Conservation (phyloP, 2,329 filamentous ascomycete species). For the Ophiostoma himal-ulmi region DNA sequence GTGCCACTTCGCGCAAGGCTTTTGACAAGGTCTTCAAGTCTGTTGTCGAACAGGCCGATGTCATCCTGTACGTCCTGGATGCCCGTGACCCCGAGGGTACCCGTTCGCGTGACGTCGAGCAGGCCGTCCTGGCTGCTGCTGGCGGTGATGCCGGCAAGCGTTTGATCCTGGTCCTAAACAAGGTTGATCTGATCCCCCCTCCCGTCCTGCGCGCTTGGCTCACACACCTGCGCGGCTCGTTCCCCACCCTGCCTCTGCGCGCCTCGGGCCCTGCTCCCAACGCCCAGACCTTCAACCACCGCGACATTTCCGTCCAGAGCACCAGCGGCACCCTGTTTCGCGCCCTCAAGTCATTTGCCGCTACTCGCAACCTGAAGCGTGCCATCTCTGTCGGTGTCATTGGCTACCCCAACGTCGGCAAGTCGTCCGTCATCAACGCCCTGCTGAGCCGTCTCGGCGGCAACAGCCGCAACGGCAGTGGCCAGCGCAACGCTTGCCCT, state of each 20-base stretch:
- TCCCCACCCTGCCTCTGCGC: conserved; percentile 84
- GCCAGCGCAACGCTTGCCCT: conserved; percentile 63
- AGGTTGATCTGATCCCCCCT: conserved; percentile 85
- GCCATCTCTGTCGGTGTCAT: conserved; percentile 89
- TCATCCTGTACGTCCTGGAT: conserved; percentile 88
- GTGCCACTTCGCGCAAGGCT: conserved; percentile 67
- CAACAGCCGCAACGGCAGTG: conserved; percentile 51
- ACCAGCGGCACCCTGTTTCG: conserved; percentile 82
- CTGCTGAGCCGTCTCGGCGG: conserved; percentile 71
- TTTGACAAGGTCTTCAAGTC: conserved; percentile 97
- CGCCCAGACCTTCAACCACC: conserved; percentile 87
- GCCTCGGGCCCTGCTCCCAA: conserved; percentile 77
- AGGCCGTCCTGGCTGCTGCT: conserved; percentile 83
- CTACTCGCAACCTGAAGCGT: conserved; percentile 76
- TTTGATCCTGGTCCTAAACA: conserved; percentile 88
- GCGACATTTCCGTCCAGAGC: conserved; percentile 76
- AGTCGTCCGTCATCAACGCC: conserved; percentile 94
- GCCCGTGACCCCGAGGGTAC: conserved; percentile 88
- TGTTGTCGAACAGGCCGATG: conserved; percentile 82
- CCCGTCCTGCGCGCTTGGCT: conserved; percentile 81
- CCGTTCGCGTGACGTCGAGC: conserved; percentile 82
- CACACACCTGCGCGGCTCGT: conserved; percentile 74
- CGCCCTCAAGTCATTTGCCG: conserved; percentile 82
- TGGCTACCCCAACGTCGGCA: conserved; percentile 92
- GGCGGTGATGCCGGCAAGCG: conserved; percentile 55